Base-by-base conservation (phyloP, 1,139 yeast species). In the Nakaseomyces nivariensis region DNA sequence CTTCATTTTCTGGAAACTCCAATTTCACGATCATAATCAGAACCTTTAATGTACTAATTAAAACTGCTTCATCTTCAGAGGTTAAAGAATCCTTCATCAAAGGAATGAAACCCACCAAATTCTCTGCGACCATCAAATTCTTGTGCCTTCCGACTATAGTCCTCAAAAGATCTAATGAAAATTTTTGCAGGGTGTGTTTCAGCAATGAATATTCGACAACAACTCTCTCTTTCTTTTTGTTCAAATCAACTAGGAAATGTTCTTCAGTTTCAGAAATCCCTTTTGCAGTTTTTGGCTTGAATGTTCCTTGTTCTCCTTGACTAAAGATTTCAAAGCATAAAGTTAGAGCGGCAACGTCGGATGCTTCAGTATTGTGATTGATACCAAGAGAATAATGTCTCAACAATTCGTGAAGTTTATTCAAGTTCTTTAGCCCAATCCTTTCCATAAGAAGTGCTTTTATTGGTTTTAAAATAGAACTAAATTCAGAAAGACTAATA, bases 301-400 rank as follows among this genome's bases (percentile, higher is more conserved):
- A 31, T 4, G 22, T 54, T 50, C 69, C 67, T 17, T 66, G 70
- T 22, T 69, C 66, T 1, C 88, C 74, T 62, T 81, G 83, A 46
- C 73, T 67, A 63, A 79, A 81, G 37, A 92, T 71, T 63, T 90
- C 92, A 63, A 78, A 85, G 65, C 95, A 84, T 57, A 92, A 72
- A 13, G 79, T 72, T 48, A 92, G 71, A 46, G 86, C 80, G 22
- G 79, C 82, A 17, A 76, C 73, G 2, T 82, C 72, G 0, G 74
- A 65, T 0, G 88, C 73, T 41, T 75, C 78, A 1, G 61, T 60
- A 62, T 92, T 92, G 56, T 77, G 82, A 58, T 81, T 79, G 51
- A 92, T 70, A 34, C 98, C 99, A 32, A 79, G 69, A 0, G 95
- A 76, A 59, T 83, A 79, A 56, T 95, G 76, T 64, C 87, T 77